Evolutionary conservation across 2,329 filamentous ascomycete species (phyloP).

Genomic region (Hypoxylon sp.): DNA sequence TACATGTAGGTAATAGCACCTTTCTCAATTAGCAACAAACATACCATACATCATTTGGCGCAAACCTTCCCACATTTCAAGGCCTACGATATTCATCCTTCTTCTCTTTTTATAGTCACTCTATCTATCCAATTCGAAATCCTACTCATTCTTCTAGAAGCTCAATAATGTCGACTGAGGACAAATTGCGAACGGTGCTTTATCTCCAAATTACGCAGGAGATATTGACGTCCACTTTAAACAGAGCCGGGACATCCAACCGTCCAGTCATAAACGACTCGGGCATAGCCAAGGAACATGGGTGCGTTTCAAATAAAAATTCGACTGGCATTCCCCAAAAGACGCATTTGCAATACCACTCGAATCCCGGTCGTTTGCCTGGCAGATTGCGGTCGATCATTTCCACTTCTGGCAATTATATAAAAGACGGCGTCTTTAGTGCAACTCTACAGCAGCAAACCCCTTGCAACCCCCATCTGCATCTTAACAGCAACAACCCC

Average conservation of each 20-base stretch:
- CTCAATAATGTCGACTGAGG: constrained; percentile 43
- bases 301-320: constrained; percentile 55
- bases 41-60: not conserved
- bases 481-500: constrained; percentile 27
- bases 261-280: constrained; percentile 45
- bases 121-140: constrained; percentile 20
- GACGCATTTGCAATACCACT: constrained; percentile 50
- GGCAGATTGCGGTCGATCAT: constrained; percentile 51
- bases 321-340: constrained; percentile 55
- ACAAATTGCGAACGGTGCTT: constrained; percentile 40
- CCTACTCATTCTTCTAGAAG: constrained; percentile 41
- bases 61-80: not conserved
- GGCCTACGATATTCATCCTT: not conserved
- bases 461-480: constrained; percentile 43
- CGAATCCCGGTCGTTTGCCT: constrained; percentile 43
- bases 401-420: constrained; percentile 46
- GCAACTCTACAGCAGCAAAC: constrained; percentile 39
- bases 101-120: constrained; percentile 11
- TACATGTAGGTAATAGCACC: not conserved
- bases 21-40: not conserved
- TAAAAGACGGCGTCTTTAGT: constrained; percentile 48
- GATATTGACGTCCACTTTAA: constrained; percentile 47
- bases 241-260: constrained; percentile 29
- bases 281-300: constrained; percentile 49
- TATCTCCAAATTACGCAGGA: constrained; percentile 52